Evolutionary conservation across 495 filamentous ascomycete genomes (phyloP).

Genomic region (Talaromyces wortmannii): DNA sequence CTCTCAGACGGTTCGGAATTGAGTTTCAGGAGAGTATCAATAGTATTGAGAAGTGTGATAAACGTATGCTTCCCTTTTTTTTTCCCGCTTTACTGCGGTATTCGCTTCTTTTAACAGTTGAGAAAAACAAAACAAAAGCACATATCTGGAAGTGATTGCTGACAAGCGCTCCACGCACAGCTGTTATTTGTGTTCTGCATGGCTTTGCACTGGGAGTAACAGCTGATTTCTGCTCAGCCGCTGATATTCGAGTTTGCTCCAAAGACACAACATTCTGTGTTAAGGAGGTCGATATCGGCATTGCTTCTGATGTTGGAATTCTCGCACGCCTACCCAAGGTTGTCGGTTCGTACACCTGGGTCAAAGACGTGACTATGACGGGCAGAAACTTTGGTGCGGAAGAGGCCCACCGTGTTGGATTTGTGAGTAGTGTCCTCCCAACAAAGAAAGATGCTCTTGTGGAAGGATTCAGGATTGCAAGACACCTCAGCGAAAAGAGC

Average conservation of each 20-base stretch:
- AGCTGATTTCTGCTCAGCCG: constrained; percentile 71
- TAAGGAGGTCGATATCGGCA: constrained; percentile 94
- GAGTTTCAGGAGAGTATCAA: no score
- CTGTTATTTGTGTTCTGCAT: constrained; percentile 79
- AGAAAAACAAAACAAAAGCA: no score
- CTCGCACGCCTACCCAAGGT: constrained; percentile 77
- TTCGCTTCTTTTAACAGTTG: no score
- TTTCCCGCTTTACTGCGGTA: no score
- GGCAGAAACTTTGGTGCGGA: constrained; percentile 69
- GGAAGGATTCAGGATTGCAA: constrained; percentile 58
- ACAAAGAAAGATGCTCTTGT: constrained; percentile 54
- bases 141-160: no score
- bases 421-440: constrained; percentile 69
- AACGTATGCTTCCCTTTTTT: no score
- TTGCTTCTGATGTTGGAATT: constrained; percentile 91
- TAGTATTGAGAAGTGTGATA: no score
- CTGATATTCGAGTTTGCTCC: constrained; percentile 75
- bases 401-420: constrained; percentile 76
- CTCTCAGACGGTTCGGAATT: no score
- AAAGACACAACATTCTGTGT: constrained; percentile 61
- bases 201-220: constrained; percentile 75
- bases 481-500: constrained; percentile 70
- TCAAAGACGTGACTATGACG: constrained; percentile 81
- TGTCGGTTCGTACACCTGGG: constrained; percentile 72
- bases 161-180: no score